phyloP scores from a whole-genome alignment of 768 basidiomycete genomes.

The Tephrocybe sp. region DNA sequence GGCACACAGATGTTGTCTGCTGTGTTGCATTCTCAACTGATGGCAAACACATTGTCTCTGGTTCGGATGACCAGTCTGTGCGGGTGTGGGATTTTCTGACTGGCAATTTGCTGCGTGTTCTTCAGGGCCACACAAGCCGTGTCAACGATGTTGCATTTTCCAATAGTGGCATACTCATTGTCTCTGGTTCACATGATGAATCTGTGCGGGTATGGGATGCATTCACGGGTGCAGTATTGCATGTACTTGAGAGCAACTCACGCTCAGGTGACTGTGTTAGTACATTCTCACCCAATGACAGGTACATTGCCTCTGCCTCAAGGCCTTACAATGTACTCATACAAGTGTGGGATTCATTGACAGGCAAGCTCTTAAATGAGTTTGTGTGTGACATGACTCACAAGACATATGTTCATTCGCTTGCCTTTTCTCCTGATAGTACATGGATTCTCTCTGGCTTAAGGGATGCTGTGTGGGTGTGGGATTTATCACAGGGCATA shows the following conservation, averaged over 20 bases:
- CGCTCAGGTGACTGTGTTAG: not conserved
- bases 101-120: not conserved
- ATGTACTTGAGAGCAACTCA: not conserved
- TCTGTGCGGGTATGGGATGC: not conserved
- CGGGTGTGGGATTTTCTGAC: not conserved
- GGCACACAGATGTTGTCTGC: not conserved
- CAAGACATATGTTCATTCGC: not conserved
- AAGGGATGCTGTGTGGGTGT: not conserved
- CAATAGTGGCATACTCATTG: not conserved
- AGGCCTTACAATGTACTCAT: not conserved
- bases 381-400: not conserved
- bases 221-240: not conserved
- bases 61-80: not conserved
- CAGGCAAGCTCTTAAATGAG: not conserved
- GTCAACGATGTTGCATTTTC: not conserved
- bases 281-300: not conserved
- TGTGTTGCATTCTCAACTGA: not conserved
- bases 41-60: not conserved
- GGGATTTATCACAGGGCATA: slow-evolving; percentile 1
- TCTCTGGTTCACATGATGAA: not conserved
- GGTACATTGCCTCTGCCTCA: not conserved
- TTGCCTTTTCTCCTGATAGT: not conserved
- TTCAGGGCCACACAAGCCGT: not conserved
- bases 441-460: not conserved
- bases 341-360: not conserved